Evolutionary conservation across 805 yeast genomes (phyloP).

Genomic region (Ogataea pignaliae): DNA sequence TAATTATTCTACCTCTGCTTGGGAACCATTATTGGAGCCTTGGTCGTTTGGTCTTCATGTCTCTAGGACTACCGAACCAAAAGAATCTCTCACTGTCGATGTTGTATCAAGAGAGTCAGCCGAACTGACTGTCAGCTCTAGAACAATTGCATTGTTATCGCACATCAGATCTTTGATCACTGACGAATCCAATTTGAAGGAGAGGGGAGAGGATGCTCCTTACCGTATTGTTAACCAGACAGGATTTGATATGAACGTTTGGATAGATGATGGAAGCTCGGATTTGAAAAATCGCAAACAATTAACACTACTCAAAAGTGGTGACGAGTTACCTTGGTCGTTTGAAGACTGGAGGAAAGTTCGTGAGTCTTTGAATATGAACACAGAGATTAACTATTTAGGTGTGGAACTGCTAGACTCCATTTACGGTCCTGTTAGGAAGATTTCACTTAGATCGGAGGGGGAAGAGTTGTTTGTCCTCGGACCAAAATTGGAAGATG

Average conservation of each 20-base stretch:
- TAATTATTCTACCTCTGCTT: slow-evolving; percentile 82
- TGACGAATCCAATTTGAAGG: slow-evolving; percentile 48
- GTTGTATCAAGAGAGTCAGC: slow-evolving; percentile 72
- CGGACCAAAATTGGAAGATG: slow-evolving; percentile 45
- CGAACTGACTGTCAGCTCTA: slow-evolving; percentile 76
- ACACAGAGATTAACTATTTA: slow-evolving; percentile 54
- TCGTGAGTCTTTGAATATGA: slow-evolving; percentile 73
- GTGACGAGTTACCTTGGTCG: slow-evolving; percentile 68
- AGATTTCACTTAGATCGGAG: slow-evolving; percentile 69
- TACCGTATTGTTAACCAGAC: slow-evolving; percentile 79
- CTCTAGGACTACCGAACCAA: slow-evolving; percentile 42
- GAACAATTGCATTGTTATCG: slow-evolving; percentile 72
- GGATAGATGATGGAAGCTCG: slow-evolving; percentile 54
- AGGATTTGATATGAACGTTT: slow-evolving; percentile 73
- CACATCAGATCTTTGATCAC: slow-evolving; percentile 60
- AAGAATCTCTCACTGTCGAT: slow-evolving; percentile 53
- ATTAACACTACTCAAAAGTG: slow-evolving; percentile 39
- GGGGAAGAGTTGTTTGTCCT: slow-evolving; percentile 77
- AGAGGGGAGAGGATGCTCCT: slow-evolving; percentile 79
- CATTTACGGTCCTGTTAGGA: slow-evolving; percentile 47
- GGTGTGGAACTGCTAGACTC: slow-evolving; percentile 60
- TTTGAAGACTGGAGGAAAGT: slow-evolving; percentile 91
- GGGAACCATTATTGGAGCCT: slow-evolving; percentile 94
- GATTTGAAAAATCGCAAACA: slow-evolving; percentile 23
- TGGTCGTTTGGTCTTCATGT: slow-evolving; percentile 78